These are phyloP conservation scores for Pachysolen tannophilus DNA, from an alignment of 805 yeast genomes.

Conservation along the genomic window DNA sequence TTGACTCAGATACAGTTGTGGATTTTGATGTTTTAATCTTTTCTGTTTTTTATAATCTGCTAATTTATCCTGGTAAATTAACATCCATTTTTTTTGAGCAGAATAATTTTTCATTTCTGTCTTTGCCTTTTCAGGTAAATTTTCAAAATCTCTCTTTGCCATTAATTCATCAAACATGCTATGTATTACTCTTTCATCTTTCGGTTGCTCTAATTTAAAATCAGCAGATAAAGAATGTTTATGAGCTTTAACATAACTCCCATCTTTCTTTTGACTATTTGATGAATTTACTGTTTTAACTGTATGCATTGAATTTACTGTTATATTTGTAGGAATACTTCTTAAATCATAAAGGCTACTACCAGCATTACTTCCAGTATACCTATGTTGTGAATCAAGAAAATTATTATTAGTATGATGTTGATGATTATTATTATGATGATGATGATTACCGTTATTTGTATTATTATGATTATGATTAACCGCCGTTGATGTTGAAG, in stretches of 20 bases:
- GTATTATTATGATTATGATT: no score
- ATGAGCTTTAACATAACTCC: conserved; percentile 20
- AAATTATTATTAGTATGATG: no score
- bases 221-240: conserved; percentile 29
- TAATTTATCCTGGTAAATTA: neutral
- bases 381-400: no score
- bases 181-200: conserved; percentile 58
- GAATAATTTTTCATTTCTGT: neutral
- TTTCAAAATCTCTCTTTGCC: conserved; percentile 72
- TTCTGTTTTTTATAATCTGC: neutral
- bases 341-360: conserved; percentile 6
- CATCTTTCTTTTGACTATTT: conserved; percentile 7
- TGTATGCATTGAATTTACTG: conserved; percentile 19
- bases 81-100: neutral
- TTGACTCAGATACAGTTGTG: no score
- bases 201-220: conserved; percentile 57
- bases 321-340: conserved; percentile 7
- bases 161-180: conserved; percentile 70
- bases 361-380: conserved; percentile 4
- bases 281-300: conserved; percentile 10
- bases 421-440: conserved; percentile 1
- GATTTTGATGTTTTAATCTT: no score
- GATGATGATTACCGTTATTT: conserved; percentile 7
- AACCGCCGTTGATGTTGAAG: conserved; percentile 1
- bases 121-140: conserved; percentile 57